These are phyloP conservation scores for Lachnellula hyalina DNA, from an alignment of 2,329 filamentous ascomycete species.

Conservation along the genomic window DNA sequence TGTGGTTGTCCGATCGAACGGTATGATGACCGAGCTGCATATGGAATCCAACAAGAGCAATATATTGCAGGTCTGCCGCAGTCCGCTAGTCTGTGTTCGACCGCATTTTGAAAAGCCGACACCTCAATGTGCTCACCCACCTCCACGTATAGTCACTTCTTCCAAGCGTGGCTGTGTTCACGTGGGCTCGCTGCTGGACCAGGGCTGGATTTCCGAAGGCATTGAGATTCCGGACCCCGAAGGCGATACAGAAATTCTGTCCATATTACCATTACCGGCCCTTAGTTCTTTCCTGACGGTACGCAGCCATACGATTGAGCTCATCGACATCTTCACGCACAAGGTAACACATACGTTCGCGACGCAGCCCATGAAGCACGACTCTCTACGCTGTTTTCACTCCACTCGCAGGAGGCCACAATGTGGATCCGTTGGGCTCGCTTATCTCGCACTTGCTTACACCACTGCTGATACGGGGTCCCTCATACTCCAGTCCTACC, in stretches of 20 bases:
- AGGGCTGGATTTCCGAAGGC: slow-evolving; percentile 46
- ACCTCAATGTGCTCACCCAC: slow-evolving; percentile 14
- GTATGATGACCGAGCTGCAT: slow-evolving; percentile 54
- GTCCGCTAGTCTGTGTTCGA: slow-evolving; percentile 38
- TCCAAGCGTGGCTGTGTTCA: slow-evolving; percentile 48
- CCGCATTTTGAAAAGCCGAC: slow-evolving; percentile 35
- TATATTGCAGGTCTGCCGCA: slow-evolving; percentile 47
- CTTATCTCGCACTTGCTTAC: slow-evolving; percentile 61
- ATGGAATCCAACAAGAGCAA: slow-evolving; percentile 37
- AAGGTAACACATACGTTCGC: slow-evolving; percentile 56
- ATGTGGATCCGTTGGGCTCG: slow-evolving; percentile 52
- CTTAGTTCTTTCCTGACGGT: slow-evolving; percentile 58
- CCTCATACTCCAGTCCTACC: slow-evolving; percentile 60
- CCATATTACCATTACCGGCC: slow-evolving; percentile 53
- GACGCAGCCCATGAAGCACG: slow-evolving; percentile 52
- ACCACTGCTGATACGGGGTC: slow-evolving; percentile 53
- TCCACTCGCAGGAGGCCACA: slow-evolving; percentile 45
- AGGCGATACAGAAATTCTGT: slow-evolving; percentile 43
- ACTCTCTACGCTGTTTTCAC: slow-evolving; percentile 56
- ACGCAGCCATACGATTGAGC: slow-evolving; percentile 49
- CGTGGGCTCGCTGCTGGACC: slow-evolving; percentile 38
- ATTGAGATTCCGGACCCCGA: slow-evolving; percentile 36
- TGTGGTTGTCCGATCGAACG: slow-evolving; percentile 59
- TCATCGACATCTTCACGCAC: slow-evolving; percentile 54
- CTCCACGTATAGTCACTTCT: slow-evolving; percentile 41